Conservation (phyloP, 345 rosid species). For the Lumnitzera racemosa region DNA sequence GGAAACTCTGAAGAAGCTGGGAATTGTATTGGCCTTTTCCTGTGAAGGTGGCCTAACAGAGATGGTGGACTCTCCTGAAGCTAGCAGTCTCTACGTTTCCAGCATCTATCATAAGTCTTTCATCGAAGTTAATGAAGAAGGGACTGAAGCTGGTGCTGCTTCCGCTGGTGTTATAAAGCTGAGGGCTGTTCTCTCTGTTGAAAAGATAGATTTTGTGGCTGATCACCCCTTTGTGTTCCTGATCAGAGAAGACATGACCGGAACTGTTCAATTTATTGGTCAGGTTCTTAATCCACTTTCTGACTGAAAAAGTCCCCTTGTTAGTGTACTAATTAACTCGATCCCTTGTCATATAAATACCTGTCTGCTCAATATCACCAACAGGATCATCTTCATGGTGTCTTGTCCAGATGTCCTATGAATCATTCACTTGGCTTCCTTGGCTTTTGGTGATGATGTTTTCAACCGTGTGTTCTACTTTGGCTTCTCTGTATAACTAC, state of each 20-base stretch:
- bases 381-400: no score
- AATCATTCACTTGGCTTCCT: no score
- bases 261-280: slow-evolving; percentile 7
- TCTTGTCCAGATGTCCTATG: no score
- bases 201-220: slow-evolving; percentile 5
- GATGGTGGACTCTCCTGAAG: neutral
- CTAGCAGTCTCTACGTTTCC: neutral
- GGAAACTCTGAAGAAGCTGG: slow-evolving; percentile 1
- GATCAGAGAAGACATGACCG: slow-evolving; percentile 7
- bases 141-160: slow-evolving; percentile 12
- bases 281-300: slow-evolving; percentile 7
- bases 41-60: neutral
- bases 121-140: slow-evolving; percentile 12
- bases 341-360: no score
- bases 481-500: no score
- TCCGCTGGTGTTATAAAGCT: neutral
- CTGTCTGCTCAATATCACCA: no score
- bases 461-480: no score
- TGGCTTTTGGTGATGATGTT: no score
- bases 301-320: no score
- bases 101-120: slow-evolving; percentile 6
- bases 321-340: no score
- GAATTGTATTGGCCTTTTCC: slow-evolving; percentile 6
- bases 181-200: neutral
- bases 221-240: slow-evolving; percentile 17